phyloP scores from a whole-genome alignment of 345 rosid genomes.

The Iberis pinnata region DNA sequence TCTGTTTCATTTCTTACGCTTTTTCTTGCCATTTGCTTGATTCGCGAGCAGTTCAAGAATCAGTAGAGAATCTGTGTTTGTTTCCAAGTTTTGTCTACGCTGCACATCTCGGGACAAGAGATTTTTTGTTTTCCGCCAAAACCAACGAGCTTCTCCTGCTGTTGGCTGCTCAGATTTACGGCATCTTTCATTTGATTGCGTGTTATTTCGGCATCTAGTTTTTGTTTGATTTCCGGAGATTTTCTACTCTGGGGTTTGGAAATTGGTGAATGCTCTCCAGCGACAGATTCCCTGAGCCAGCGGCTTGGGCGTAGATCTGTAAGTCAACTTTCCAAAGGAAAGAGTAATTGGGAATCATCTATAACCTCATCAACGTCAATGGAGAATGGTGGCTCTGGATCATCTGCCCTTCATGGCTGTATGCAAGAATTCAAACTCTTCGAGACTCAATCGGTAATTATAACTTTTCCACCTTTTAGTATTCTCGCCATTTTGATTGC shows the following conservation, averaged over 20 bases:
- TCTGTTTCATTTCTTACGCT: too few relatives aligned
- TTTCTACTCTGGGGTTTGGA: too few relatives aligned
- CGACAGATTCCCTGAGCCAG: constrained; percentile 8
- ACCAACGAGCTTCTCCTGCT: too few relatives aligned
- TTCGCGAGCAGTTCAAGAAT: constrained; percentile 6
- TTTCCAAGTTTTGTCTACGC: too few relatives aligned
- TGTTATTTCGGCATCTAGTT: too few relatives aligned
- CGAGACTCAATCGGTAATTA: constrained; percentile 27
- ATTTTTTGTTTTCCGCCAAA: too few relatives aligned
- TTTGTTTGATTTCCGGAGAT: too few relatives aligned
- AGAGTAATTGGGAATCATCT: constrained; percentile 5
- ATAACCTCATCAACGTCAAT: constrained; percentile 17
- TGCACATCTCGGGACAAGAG: too few relatives aligned
- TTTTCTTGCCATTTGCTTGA: not conserved
- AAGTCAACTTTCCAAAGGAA: not conserved
- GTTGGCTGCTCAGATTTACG: too few relatives aligned
- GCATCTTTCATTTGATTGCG: too few relatives aligned
- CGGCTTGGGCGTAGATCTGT: constrained; percentile 21
- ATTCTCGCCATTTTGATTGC: too few relatives aligned
- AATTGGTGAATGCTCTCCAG: constrained; percentile 19
- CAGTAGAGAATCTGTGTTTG: not conserved
- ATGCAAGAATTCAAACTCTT: constrained; percentile 35
- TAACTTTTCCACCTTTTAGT: not conserved
- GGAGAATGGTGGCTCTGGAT: constrained; percentile 18
- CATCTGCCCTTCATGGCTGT: constrained; percentile 20